phyloP scores from a whole-genome alignment of 352 stramenopile species.

The Blastocystis sp. region DNA sequence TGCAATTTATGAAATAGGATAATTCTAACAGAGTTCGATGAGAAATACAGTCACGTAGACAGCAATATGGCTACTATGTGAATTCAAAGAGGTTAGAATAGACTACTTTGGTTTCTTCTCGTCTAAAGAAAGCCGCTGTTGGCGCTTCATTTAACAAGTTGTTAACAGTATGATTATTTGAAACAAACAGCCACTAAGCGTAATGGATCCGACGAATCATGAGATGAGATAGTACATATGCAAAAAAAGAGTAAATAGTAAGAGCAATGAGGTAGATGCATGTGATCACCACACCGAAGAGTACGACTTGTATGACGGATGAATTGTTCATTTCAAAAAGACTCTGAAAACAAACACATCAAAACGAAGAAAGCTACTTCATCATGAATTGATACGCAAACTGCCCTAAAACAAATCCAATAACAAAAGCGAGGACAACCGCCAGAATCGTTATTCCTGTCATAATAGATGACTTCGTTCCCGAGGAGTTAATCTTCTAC shows the following conservation, averaged over 20 bases:
- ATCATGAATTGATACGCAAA: background rate
- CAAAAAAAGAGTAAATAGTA: background rate
- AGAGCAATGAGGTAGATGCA: background rate
- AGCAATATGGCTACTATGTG: too few relatives aligned
- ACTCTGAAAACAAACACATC: background rate
- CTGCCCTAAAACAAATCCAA: constrained; percentile 14
- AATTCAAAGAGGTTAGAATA: too few relatives aligned
- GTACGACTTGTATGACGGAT: background rate
- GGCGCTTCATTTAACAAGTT: too few relatives aligned
- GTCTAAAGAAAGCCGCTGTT: too few relatives aligned
- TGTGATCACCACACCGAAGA: background rate
- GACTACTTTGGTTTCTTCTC: too few relatives aligned
- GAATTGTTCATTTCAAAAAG: background rate
- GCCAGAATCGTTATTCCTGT: background rate
- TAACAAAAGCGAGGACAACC: background rate
- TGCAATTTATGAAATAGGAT: too few relatives aligned
- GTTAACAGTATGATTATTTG: too few relatives aligned
- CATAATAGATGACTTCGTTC: background rate
- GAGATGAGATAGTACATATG: background rate
- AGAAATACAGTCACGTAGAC: too few relatives aligned
- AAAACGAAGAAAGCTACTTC: constrained; percentile 14
- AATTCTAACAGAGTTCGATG: too few relatives aligned
- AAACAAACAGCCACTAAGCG: too few relatives aligned
- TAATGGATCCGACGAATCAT: too few relatives aligned
- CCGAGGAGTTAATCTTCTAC: background rate